Evolutionary conservation across 805 yeast species (phyloP), one percentile per base, ranked within the genome.

Genomic region (Suhomyces prunicola): DNA sequence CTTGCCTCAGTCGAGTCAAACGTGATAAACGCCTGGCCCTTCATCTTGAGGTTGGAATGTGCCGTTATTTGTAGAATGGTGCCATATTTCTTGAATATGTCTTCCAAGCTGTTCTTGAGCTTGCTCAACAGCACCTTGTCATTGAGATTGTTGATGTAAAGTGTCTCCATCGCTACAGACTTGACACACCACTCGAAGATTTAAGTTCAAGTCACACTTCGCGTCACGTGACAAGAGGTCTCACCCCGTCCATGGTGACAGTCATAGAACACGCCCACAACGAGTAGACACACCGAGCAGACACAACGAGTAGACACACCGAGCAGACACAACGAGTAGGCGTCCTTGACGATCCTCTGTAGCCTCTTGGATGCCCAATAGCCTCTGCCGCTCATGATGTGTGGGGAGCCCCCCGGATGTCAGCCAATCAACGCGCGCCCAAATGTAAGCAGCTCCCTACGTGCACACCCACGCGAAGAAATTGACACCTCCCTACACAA

Each of bases 11-110:
- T 60, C 17, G 66, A 62, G 3, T 70, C 74, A 50, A 84, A 82
- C 0, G 88, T 81, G 5, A 90, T 76, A 65, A 88, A 90, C 1
- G 96, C 96, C 66, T 90, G 96, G 2, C 97, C 97, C 52, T 86
- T 78, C 79, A 86, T 76, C 56, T 75, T 78, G n/a, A 88, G 60
- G 58, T 83, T 85, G 54, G 79, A 79, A 53, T 82, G 84, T 1
- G 89, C 82, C 2, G 80, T 72, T 10, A 89, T 68, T 29, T 78
- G 79, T 13, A 76, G 52, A 1, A 86, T 69, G 1, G 72, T 72
- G 0, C 86, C 85, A 61, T 71, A 79, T 15, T 72, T 63, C 3
- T 60, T 60, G 53, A 85, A 85, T 0, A 77, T 54, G 7, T 67
- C 63, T 2, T 52, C 52, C 2, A 90, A 72, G 6, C 72, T 72